Conservation (phyloP, 2,329 filamentous ascomycete genomes). For the Talaromyces funiculosus region DNA sequence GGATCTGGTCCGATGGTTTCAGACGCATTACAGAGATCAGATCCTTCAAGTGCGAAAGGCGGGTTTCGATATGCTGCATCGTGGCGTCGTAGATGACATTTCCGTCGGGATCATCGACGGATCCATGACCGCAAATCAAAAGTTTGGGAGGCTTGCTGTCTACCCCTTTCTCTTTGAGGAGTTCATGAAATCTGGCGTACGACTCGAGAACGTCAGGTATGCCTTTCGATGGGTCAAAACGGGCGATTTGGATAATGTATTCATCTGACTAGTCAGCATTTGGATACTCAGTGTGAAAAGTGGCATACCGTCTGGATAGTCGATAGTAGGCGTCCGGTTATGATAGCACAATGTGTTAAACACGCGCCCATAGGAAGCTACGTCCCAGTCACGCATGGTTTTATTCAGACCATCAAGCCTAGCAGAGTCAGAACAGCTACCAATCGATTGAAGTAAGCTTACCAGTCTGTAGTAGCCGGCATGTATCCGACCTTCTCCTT, state of each 20-base stretch:
- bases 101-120: conserved; percentile 74
- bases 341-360: conserved; percentile 60
- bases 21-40: conserved; percentile 72
- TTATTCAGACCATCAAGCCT: conserved; percentile 29
- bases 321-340: conserved; percentile 53
- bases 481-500: conserved; percentile 64
- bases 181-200: conserved; percentile 64
- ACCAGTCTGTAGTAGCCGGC: conserved; percentile 77
- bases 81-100: conserved; percentile 66
- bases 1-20: conserved; percentile 70
- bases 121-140: conserved; percentile 71
- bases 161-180: conserved; percentile 47
- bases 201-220: conserved; percentile 71
- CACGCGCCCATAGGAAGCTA: conserved; percentile 67
- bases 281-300: conserved; percentile 38
- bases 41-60: conserved; percentile 56
- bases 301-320: conserved; percentile 31
- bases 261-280: conserved; percentile 42
- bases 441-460: conserved; percentile 64
- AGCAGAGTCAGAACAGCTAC: conserved; percentile 38
- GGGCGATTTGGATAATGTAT: conserved; percentile 74
- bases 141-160: conserved; percentile 60
- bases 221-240: conserved; percentile 79
- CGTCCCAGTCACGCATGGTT: conserved; percentile 43
- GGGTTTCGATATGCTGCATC: conserved; percentile 58